Evolutionary conservation across 176 grass and related monocot species (phyloP).

Genomic region (Triticum urartu): DNA sequence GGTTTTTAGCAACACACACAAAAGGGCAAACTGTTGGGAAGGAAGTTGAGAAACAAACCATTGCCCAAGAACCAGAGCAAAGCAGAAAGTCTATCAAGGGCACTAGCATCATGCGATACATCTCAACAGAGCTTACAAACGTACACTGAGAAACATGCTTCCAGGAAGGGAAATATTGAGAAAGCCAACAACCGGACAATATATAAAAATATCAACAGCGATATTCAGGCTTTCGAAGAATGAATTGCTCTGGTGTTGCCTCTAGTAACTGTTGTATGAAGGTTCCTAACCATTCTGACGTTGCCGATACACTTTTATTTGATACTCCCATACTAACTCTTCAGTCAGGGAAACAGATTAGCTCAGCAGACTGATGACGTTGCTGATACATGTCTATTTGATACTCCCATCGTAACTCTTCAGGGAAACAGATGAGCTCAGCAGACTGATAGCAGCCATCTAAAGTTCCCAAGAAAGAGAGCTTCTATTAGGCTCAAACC

Average conservation of each 20-base stretch:
- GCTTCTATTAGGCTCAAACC: background rate
- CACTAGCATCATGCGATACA: background rate
- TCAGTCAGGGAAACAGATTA: background rate
- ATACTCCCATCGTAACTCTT: background rate
- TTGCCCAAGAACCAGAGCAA: background rate
- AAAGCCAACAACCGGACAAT: background rate
- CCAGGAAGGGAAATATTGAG: background rate
- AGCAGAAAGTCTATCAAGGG: background rate
- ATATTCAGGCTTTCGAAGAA: background rate
- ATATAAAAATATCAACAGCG: background rate
- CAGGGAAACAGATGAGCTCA: background rate
- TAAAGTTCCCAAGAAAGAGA: slow-evolving; percentile 9
- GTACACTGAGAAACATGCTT: background rate
- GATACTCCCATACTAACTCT: background rate
- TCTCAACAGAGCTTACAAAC: background rate
- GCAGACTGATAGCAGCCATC: background rate
- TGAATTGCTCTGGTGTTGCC: background rate
- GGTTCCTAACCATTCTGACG: background rate
- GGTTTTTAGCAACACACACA: slow-evolving; percentile 7
- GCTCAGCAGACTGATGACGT: background rate
- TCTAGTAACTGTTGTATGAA: background rate
- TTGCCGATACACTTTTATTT: background rate
- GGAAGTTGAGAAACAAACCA: background rate
- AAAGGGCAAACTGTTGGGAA: background rate
- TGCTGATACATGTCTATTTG: background rate